Base-by-base conservation (phyloP, 768 basidiomycete genomes). In the Lactarius sp. region DNA sequence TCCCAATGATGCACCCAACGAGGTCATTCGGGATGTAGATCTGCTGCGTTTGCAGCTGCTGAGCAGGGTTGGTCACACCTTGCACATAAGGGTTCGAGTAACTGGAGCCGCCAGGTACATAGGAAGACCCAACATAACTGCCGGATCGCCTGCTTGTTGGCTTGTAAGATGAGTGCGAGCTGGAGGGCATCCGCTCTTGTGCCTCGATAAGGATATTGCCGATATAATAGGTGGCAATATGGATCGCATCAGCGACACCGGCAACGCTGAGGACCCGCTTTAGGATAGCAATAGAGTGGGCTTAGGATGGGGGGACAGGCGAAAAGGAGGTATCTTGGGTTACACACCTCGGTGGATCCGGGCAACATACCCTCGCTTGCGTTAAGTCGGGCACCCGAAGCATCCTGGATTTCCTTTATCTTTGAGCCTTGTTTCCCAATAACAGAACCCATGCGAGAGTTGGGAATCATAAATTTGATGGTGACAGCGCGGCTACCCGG, bases 381-480 rank as follows among this genome's bases (percentile, higher is more conserved):
- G 72, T 98, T 98, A 69, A 99, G 78, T 66, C 94, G 80, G 16
- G 97, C 97, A 41, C 97, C 97, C 67, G 91, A 94, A 33, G 97
- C 97, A 71, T 99, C 97, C 73, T 99, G 97, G 68, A 99, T 99
- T 77, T 99, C 97, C 79, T 98, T 98, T 75, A 99, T 99, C 76
- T 99, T 99, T 42, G 88, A 88, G 37, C 97, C 97, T 66, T 89
- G 91, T 75, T 97, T 98, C 61, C 97, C 97, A 71, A 99, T 99
- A 64, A 98, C 94, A 18, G 94, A 97, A 47, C 96, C 96, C 96
- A 98, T 98, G 62, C 96, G 90, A 10, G 94, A 95, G 76, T 98
- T 98, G 67, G 96, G 96, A 61, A 98, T 97, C 90, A 98, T 98
- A 73, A 94, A 98, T 75, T 98, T 98, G 81, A 99, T 98, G 36